Percentiles rank a stretch among this genome's conserved stretches.
Conservation (phyloP, 306 rosid species). For the Prunus mongolica region DNA sequence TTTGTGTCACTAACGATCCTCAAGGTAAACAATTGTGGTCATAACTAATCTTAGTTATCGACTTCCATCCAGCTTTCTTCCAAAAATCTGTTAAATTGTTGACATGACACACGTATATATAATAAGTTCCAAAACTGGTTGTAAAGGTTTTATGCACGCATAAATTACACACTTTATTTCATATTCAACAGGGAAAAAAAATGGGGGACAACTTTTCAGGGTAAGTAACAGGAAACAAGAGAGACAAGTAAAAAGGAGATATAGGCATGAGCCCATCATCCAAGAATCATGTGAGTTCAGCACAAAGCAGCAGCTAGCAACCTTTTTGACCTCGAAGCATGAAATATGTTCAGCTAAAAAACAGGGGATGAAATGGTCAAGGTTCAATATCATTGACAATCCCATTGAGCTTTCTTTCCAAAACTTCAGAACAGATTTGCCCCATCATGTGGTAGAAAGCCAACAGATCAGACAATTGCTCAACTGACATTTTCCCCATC, state of each 20-base stretch:
- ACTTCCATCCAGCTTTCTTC: too few relatives aligned
- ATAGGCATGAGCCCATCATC: background rate
- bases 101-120: too few relatives aligned
- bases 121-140: background rate
- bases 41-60: too few relatives aligned
- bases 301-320: background rate
- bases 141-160: background rate
- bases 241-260: background rate
- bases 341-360: background rate
- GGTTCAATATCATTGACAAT: conserved; percentile 30
- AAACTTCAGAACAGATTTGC: conserved; percentile 63
- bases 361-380: background rate
- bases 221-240: background rate
- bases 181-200: background rate
- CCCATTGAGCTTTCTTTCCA: conserved; percentile 62
- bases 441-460: conserved; percentile 82
- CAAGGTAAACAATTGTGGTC: too few relatives aligned
- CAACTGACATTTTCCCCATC: conserved; percentile 74
- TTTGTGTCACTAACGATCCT: too few relatives aligned
- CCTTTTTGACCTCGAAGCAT: conserved; percentile 2
- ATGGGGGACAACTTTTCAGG: background rate
- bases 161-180: background rate
- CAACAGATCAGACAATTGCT: conserved; percentile 70
- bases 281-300: conserved; percentile 32
- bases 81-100: too few relatives aligned